phyloP scores from a whole-genome alignment of 192 early-diverging fungal genomes.

The Backusella sp. region DNA sequence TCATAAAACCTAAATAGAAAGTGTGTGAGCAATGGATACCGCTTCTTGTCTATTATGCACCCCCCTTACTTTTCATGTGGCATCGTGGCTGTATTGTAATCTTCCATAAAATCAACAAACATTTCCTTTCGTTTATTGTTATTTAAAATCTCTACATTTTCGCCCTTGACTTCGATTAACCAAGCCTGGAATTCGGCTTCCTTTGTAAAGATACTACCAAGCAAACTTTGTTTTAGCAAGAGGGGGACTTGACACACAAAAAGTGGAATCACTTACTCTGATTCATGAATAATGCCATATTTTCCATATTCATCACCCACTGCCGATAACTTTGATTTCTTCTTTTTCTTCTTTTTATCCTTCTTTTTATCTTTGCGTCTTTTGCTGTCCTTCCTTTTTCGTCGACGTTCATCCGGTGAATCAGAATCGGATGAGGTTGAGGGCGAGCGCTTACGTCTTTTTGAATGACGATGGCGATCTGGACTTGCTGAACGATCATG shows the following conservation, averaged over 20 bases:
- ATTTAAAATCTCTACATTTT: conserved; percentile 45
- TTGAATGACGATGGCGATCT: conserved; percentile 5
- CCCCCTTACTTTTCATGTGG: conserved; percentile 49
- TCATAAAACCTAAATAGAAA: conserved; percentile 39
- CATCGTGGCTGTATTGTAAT: conserved; percentile 62
- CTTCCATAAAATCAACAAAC: conserved; percentile 60
- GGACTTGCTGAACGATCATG: neutral
- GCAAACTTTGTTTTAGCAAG: no score
- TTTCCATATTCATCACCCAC: conserved; percentile 42
- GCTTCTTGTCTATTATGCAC: no score
- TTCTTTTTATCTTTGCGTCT: conserved; percentile 34
- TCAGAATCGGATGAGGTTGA: conserved; percentile 9
- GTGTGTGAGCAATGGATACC: no score
- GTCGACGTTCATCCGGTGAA: conserved; percentile 19
- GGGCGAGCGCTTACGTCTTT: neutral
- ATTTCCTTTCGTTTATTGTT: conserved; percentile 50
- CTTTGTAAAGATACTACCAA: conserved; percentile 36
- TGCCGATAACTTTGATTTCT: conserved; percentile 23
- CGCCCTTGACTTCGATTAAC: conserved; percentile 52
- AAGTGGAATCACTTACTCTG: conserved; percentile 40
- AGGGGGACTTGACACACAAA: neutral
- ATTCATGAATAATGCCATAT: conserved; percentile 50
- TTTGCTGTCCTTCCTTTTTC: conserved; percentile 45
- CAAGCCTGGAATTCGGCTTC: conserved; percentile 55
- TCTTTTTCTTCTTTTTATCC: conserved; percentile 34